Base-by-base conservation (phyloP, 2,329 filamentous ascomycete genomes). In the Beauveria pseudobassiana region DNA sequence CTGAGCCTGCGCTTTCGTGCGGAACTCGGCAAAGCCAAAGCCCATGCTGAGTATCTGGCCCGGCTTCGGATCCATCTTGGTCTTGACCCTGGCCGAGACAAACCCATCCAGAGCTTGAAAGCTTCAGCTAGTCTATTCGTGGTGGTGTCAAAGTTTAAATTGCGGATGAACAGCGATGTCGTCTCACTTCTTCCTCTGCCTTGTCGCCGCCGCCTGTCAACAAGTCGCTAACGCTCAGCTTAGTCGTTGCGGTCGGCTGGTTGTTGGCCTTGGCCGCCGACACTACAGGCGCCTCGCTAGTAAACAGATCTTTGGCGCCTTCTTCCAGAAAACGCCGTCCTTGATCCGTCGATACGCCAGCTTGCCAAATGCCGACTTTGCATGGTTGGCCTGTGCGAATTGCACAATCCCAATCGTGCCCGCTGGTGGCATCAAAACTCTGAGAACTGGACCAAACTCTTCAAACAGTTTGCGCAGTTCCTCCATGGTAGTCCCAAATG, bases 311-410 rank as follows among this genome's bases (percentile, higher is more conserved):
- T 71, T 91, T 1, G 95, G 95, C 7, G 90, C 96, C 74, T 96
- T 97, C 73, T 99, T 99, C 95, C 56, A 99, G 80, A 72, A 96
- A 97, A 96, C 88, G 1, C 90, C 95, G 71, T 93, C 92, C 73
- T 93, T 93, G 71, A 99, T 83, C 69, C 93, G 91, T 63, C 91
- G 87, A 75, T 98, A 98, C 1, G 93, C 91, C 62, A 98, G 79
- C 66, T 87, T 87, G 65, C 85, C 85, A 76, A 97, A 96, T 2
- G 95, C 95, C 63, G 87, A 81, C 72, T 91, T 89, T 58, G 90
- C 92, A 71, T 96, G 86, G 38, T 87, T 86, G 8, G 90, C 80
- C 68, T 93, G 87, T 3, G 85, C 82, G 71, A 93, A 97, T 72
- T 97, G 91, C 26, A 96, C 87, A 72, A 99, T 93, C 30, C 95